Conservation (phyloP, 2,329 filamentous ascomycete species). For the Colletotrichum australisinense region DNA sequence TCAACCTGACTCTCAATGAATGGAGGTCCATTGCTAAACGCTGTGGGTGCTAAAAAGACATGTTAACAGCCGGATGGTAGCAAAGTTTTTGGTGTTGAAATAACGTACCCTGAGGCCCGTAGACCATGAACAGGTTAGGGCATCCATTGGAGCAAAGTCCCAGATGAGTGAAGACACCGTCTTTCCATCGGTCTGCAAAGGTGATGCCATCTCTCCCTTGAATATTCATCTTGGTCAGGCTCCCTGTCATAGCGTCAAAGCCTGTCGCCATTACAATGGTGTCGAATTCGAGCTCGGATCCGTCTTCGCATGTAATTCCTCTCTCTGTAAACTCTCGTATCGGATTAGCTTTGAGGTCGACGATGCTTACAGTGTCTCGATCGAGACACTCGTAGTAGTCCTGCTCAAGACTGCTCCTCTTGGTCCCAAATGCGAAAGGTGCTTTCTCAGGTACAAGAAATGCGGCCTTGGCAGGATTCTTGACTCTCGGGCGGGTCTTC, state of each 20-base stretch:
- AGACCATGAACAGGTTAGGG: slow-evolving; percentile 40
- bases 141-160: slow-evolving; percentile 37
- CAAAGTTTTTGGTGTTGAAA: neutral
- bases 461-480: slow-evolving; percentile 54
- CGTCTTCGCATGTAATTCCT: slow-evolving; percentile 53
- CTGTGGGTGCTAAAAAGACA: slow-evolving; percentile 30
- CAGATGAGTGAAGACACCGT: slow-evolving; percentile 44
- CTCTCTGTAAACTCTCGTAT: slow-evolving; percentile 52
- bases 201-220: slow-evolving; percentile 41
- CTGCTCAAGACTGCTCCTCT: slow-evolving; percentile 58
- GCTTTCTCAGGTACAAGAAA: slow-evolving; percentile 58
- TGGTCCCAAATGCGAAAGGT: slow-evolving; percentile 58
- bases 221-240: slow-evolving; percentile 45
- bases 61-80: neutral
- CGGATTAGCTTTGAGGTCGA: slow-evolving; percentile 55
- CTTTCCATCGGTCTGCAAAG: slow-evolving; percentile 45
- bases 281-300: slow-evolving; percentile 49
- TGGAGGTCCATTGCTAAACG: slow-evolving; percentile 36
- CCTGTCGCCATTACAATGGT: slow-evolving; percentile 47
- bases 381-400: slow-evolving; percentile 62
- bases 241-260: slow-evolving; percentile 49
- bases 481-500: slow-evolving; percentile 56
- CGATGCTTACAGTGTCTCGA: slow-evolving; percentile 55
- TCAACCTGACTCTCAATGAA: slow-evolving; percentile 35
- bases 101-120: slow-evolving; percentile 38